A percentile compares a stretch with the other conserved stretches of the same genome.
Conservation (phyloP, 2,329 filamentous ascomycete species). For the Penicillium polonicum region DNA sequence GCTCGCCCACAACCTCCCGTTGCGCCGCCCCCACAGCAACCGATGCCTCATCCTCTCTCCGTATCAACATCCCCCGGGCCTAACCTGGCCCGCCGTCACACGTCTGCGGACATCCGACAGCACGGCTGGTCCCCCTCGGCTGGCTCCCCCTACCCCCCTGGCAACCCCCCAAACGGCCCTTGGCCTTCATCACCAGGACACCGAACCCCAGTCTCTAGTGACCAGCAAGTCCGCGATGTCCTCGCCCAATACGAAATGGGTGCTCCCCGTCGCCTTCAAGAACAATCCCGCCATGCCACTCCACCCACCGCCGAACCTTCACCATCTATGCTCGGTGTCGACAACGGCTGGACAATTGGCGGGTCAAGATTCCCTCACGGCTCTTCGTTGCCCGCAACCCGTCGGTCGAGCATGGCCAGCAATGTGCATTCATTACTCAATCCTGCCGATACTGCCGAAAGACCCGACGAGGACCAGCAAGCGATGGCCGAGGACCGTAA, state of each 20-base stretch:
- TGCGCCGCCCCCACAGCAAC: conserved; percentile 64
- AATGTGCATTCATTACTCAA: conserved; percentile 67
- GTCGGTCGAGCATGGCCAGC: conserved; percentile 69
- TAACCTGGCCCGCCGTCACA: conserved; percentile 80
- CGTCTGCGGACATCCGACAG: conserved; percentile 90
- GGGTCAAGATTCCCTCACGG: conserved; percentile 44
- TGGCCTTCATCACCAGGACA: conserved; percentile 66
- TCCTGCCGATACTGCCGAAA: conserved; percentile 65
- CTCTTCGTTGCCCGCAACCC: conserved; percentile 57
- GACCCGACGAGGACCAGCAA: conserved; percentile 62
- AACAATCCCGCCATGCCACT: conserved; percentile 53
- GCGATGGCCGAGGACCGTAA: conserved; percentile 58
- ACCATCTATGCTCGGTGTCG: conserved; percentile 51
- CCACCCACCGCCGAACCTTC: conserved; percentile 53
- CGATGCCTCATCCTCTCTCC: conserved; percentile 62
- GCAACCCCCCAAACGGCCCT: conserved; percentile 62
- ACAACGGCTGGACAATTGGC: conserved; percentile 57
- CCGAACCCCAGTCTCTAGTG: conserved; percentile 50
- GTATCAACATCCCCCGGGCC: conserved; percentile 58
- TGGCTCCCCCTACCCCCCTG: conserved; percentile 65
- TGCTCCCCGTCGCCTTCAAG: conserved; percentile 49
- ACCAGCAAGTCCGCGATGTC: conserved; percentile 63
- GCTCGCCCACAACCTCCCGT: conserved; percentile 67
- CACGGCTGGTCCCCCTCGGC: conserved; percentile 67
- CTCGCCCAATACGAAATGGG: conserved; percentile 66